Base-by-base conservation (phyloP, 495 filamentous ascomycete genomes). In the Penicillium flavigenum region DNA sequence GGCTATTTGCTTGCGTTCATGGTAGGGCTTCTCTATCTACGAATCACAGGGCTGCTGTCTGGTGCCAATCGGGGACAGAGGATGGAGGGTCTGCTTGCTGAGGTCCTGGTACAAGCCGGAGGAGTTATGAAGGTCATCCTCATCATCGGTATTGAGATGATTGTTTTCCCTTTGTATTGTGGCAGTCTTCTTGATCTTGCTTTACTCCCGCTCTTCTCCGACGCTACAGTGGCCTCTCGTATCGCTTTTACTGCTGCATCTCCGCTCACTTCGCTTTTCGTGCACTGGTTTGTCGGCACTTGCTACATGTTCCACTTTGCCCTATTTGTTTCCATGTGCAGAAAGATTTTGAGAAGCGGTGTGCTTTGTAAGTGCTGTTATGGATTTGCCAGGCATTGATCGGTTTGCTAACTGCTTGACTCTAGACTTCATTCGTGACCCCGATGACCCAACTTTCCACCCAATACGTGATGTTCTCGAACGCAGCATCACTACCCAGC, bases 231-330 rank as follows among this genome's bases (percentile, higher is more conserved):
- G 24, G 76, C 80, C 45, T 90, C 89, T 0, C 83, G 94, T 20
- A 70, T 96, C 36, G 72, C 82, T 7, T 97, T 95, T 63, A 89
- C 89, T 26, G 69, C 84, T 34, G 75, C 81, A 34, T 88, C 86
- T 57, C 92, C 93, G 0, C 78, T 91, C 42, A 96, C 91, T 0
- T 95, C 90, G 6, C 83, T 92, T 19, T 99, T 99, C 66, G 88
- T 98, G 22, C 94, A 99, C 71, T 99, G 94, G 94, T 99, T 99
- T 69, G 86, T 96, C 47, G 94, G 94, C 20, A 99, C 94, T 6
- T 96, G 92, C 60, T 99, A 99, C 72, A 99, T 99, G 94, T 99
- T 99, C 72, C 94, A 99, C 68, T 99, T 99, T 69, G 94, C 94
- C 20, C 79, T 98, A 14, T 99, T 99, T 68, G 94, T 99, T 44